phyloP scores from a whole-genome alignment of 75 land plant species.

The Isoetes taiwanensis region DNA sequence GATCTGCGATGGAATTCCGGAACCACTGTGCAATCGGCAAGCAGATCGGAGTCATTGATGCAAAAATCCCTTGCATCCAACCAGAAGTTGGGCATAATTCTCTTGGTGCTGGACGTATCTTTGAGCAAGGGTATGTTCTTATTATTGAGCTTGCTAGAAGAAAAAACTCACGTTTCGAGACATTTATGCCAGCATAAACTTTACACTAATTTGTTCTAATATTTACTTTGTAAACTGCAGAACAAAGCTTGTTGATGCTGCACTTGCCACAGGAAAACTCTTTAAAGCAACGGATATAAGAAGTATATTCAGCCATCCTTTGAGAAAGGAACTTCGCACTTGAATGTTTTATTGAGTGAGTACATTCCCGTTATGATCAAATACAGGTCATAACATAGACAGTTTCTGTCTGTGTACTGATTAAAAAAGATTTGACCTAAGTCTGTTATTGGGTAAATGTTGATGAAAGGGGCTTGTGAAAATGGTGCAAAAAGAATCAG shows the following conservation, averaged over 20 bases:
- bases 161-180: too few relatives aligned
- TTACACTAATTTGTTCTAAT: background rate
- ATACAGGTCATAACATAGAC: background rate
- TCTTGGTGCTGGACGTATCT: slow-evolving; percentile 4
- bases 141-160: too few relatives aligned
- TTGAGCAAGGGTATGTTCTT: background rate
- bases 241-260: background rate
- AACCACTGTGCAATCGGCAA: too few relatives aligned
- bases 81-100: slow-evolving; percentile 6
- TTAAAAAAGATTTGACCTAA: background rate
- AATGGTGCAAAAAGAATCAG: background rate
- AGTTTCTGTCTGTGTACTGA: background rate
- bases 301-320: background rate
- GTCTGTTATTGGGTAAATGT: background rate
- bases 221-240: background rate
- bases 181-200: background rate
- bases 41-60: too few relatives aligned
- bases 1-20: too few relatives aligned
- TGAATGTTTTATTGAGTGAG: slow-evolving; percentile 4
- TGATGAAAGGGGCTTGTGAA: background rate
- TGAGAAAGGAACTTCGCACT: background rate
- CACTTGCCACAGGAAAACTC: background rate
- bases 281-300: background rate
- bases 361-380: slow-evolving; percentile 2
- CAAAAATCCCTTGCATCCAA: too few relatives aligned